Base-by-base conservation (phyloP, 208 protist genomes). In the Dictyostelium gargantuum region DNA sequence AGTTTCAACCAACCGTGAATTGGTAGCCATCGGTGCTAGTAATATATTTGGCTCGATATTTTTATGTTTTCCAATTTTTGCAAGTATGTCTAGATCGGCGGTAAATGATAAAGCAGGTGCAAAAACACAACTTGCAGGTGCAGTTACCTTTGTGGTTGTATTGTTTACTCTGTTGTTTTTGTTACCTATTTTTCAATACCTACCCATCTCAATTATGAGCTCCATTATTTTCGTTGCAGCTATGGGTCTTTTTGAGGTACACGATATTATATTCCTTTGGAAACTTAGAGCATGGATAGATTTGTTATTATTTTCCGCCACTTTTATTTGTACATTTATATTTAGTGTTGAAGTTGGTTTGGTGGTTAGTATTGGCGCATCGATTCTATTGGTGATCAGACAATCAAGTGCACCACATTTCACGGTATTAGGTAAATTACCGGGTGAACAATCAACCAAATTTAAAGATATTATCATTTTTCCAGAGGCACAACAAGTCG, bases 11-110 rank as follows among this genome's bases (percentile, higher is more conserved):
- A 95, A 93, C 35, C 70, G 81, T 52, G 94, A 96, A 29, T 68
- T 96, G 10, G 91, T 94, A 0, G 92, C 93, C 9, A 70, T 96
- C 40, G 94, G 94, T 46, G 40, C 68, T n/a, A 84, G 84, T 15
- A 96, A 96, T 81, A 50, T 96, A 0, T 38, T 92, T 29, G 94
- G 94, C 50, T 91, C 92, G 26, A 44, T 96, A 2, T 96, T 96
- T 46, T 63, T 73, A 1, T 48, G 66, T 3, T 93, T 85, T 58
- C 92, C 91, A 38, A 74, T 82, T 10, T 91, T 68, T 68, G 94
- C 84, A 2, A 85, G 63, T 1, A 84, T 95, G 75, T 85, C 63
- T 17, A 19, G 94, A n/a, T 93, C 85, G 1, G 93, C 80, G 5
- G 91, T 94, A 21, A 93, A 92, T 21, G 86, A 84, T 29, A 73